These are phyloP conservation scores for Fusarium sp. DNA, from an alignment of 2,329 filamentous ascomycete species.

Conservation along the genomic window DNA sequence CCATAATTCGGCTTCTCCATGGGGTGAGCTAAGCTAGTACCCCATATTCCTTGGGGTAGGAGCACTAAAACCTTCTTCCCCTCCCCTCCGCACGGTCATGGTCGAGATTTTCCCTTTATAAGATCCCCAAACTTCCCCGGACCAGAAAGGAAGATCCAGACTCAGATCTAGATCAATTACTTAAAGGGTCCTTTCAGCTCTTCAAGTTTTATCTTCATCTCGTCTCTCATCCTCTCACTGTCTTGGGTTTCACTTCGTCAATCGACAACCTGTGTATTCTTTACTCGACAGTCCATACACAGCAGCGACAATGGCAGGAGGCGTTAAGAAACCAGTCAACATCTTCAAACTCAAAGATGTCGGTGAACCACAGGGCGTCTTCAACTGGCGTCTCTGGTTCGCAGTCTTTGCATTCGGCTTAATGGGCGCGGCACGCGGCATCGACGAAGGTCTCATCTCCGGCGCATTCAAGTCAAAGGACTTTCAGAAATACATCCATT, in stretches of 20 bases:
- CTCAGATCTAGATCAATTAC: background rate
- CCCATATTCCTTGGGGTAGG: conserved; percentile 17
- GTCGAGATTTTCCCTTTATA: conserved; percentile 3
- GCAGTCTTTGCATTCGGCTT: conserved; percentile 24
- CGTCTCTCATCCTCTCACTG: background rate
- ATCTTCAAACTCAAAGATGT: conserved; percentile 24
- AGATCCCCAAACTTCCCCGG: conserved; percentile 23
- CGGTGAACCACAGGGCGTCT: conserved; percentile 17
- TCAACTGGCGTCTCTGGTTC: conserved; percentile 28
- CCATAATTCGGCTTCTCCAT: conserved; percentile 1
- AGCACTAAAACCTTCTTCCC: background rate
- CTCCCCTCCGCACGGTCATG: background rate
- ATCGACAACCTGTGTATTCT: background rate
- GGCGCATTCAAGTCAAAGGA: conserved; percentile 26
- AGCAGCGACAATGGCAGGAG: conserved; percentile 9
- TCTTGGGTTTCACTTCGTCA: background rate
- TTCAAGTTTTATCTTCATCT: background rate
- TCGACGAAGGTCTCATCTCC: conserved; percentile 22
- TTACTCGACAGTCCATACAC: background rate
- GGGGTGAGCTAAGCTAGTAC: conserved; percentile 13
- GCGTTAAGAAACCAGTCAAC: conserved; percentile 26
- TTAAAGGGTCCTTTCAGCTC: conserved; percentile 1
- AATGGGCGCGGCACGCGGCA: conserved; percentile 19
- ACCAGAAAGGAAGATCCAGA: conserved; percentile 5
- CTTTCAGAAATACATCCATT: conserved; percentile 17